phyloP scores from a whole-genome alignment of 2,329 filamentous ascomycete species.

The Aureobasidium melanogenum region DNA sequence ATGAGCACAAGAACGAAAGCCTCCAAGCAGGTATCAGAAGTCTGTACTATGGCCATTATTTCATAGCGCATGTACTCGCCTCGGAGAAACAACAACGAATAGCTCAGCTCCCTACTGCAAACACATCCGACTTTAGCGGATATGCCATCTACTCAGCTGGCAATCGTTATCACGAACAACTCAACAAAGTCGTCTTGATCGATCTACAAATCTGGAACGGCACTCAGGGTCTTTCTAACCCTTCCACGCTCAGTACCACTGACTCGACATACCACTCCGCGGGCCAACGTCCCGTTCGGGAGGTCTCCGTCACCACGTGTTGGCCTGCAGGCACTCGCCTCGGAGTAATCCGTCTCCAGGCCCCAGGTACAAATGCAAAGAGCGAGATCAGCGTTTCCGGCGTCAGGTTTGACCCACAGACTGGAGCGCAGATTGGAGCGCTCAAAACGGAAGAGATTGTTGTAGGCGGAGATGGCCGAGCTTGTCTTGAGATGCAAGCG shows the following conservation, averaged over 20 bases:
- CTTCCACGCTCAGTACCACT: not conserved
- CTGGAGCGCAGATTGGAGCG: not conserved
- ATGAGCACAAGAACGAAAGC: not conserved
- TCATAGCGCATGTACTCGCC: constrained; percentile 8
- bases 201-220: constrained; percentile 7
- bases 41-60: constrained; percentile 6
- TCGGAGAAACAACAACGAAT: not conserved
- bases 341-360: not conserved
- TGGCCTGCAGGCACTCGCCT: not conserved
- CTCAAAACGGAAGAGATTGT: not conserved
- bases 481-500: not conserved
- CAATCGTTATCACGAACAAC: not conserved
- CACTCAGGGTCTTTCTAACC: not conserved
- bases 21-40: not conserved
- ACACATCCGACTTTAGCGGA: not conserved
- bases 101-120: not conserved
- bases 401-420: constrained; percentile 2
- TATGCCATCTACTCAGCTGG: not conserved
- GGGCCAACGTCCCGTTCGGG: constrained; percentile 6
- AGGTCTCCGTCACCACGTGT: not conserved
- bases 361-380: constrained; percentile 9
- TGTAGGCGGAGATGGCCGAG: not conserved
- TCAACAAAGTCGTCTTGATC: not conserved
- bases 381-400: not conserved
- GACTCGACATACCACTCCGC: constrained; percentile 6